These are phyloP conservation scores for Aspergillus quadrilineatus DNA, from an alignment of 2,329 filamentous ascomycete genomes.

Conservation along the genomic window DNA sequence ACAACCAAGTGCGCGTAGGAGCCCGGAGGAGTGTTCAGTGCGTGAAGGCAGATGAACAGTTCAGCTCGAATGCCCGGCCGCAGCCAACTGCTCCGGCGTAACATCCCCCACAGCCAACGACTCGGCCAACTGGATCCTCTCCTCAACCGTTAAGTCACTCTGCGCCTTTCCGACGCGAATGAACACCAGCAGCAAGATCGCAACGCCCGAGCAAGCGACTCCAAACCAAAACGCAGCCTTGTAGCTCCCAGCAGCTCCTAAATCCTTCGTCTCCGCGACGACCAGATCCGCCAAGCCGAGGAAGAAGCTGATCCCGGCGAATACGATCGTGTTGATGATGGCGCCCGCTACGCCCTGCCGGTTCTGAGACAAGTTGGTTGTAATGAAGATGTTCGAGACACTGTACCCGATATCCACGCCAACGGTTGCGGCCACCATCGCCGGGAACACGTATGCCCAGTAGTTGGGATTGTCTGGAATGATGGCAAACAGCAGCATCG, in stretches of 20 bases:
- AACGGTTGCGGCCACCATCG: conserved; percentile 9
- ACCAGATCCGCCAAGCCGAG: conserved; percentile 9
- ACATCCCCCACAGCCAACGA: neutral
- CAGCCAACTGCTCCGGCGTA: neutral
- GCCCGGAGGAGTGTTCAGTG: too few relatives aligned
- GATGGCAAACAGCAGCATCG: conserved; percentile 9
- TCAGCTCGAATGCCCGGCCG: neutral
- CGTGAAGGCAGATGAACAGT: too few relatives aligned
- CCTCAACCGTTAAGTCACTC: conserved; percentile 4
- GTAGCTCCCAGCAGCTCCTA: conserved; percentile 8
- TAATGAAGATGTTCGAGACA: conserved; percentile 15
- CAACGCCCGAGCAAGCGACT: conserved; percentile 7
- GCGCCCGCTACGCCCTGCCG: conserved; percentile 11
- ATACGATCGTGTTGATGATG: conserved; percentile 11
- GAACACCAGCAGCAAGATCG: neutral
- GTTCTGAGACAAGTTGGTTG: conserved; percentile 5
- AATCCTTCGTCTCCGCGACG: conserved; percentile 1
- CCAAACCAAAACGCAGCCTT: conserved; percentile 16
- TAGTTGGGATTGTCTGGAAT: conserved; percentile 12
- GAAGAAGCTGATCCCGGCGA: conserved; percentile 14
- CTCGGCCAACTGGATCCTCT: neutral
- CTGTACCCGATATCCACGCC: conserved; percentile 12
- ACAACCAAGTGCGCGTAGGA: too few relatives aligned
- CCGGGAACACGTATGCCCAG: conserved; percentile 12
- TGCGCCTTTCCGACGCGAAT: neutral